Evolutionary conservation across 2,329 filamentous ascomycete genomes (phyloP), one percentile per base, ranked within the genome.

Genomic region (Lachnellula cervina): DNA sequence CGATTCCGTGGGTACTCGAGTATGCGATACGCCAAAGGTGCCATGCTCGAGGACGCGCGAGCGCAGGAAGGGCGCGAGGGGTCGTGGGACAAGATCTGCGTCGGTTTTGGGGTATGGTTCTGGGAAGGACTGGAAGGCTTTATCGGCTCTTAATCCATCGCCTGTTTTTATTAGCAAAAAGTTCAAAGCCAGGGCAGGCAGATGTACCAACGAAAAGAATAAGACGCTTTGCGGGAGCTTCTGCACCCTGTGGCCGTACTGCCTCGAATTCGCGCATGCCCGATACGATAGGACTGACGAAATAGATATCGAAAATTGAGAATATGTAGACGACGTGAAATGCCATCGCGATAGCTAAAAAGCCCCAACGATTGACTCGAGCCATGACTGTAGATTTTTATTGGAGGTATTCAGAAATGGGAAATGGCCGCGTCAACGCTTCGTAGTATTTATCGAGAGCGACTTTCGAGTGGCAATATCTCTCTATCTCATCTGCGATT

Each of bases 241-340:
- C 84, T 50, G 72, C 72, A 51, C 75, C 74, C 43, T 73, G 64
- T 40, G 81, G 75, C 54, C 86, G 79, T 57, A 91, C 82, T 38
- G 95, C 78, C 46, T 78, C 75, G 73, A 90, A 92, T 58, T 91
- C 81, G 68, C 82, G 84, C 94, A 99, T 99, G 69, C 94, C 94
- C 76, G 87, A 89, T 53, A 97, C 94, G 65, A 99, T 94, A 21
- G 94, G 94, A 71, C 91, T 97, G 69, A 97, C 91, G 70, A 99
- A 99, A 75, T 99, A 97, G 62, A 97, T 94, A 72, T 97, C 92
- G 75, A 99, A 99, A 68, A 97, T 97, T 58, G 91, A 96, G 70
- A 87, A 89, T 55, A 96, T 87, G 72, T 99, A 99, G 62, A 96
- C 83, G 52, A 97, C 72, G 74, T 99, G 95, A 71, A 99, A 99